Evolutionary conservation across 495 filamentous ascomycete species (phyloP).

Genomic region (Penicillium lividum): DNA sequence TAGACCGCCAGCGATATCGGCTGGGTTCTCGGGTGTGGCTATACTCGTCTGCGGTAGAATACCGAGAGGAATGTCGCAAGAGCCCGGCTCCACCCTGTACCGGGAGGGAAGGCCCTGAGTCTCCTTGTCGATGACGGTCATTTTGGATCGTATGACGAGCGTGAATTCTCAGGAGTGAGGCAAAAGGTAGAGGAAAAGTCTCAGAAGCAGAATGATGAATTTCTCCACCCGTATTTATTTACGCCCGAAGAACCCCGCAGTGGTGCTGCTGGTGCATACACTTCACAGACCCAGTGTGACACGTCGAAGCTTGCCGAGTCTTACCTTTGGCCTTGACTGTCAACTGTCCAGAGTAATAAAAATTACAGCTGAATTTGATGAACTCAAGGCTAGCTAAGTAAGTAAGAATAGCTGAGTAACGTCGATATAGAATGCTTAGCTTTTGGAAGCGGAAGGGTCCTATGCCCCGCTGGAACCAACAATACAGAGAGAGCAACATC

Average conservation of each 20-base stretch:
- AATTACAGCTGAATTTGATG: no score
- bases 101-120: slow-evolving; percentile 39
- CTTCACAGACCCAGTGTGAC: background rate
- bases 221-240: background rate
- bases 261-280: background rate
- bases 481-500: no score
- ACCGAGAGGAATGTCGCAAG: slow-evolving; percentile 49
- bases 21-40: slow-evolving; percentile 43
- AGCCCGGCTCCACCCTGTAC: slow-evolving; percentile 61
- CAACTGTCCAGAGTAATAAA: no score
- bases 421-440: no score
- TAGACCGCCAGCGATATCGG: slow-evolving; percentile 42
- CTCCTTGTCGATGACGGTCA: slow-evolving; percentile 13
- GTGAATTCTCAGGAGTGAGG: background rate
- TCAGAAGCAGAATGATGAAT: background rate
- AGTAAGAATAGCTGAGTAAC: no score
- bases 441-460: no score
- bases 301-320: background rate
- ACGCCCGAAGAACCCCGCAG: background rate
- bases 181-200: background rate
- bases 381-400: no score
- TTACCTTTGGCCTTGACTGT: background rate
- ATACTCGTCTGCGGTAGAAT: slow-evolving; percentile 34
- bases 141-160: background rate
- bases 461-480: no score